These are phyloP conservation scores for Pistacia integerrima DNA, from an alignment of 345 rosid species.

Conservation along the genomic window DNA sequence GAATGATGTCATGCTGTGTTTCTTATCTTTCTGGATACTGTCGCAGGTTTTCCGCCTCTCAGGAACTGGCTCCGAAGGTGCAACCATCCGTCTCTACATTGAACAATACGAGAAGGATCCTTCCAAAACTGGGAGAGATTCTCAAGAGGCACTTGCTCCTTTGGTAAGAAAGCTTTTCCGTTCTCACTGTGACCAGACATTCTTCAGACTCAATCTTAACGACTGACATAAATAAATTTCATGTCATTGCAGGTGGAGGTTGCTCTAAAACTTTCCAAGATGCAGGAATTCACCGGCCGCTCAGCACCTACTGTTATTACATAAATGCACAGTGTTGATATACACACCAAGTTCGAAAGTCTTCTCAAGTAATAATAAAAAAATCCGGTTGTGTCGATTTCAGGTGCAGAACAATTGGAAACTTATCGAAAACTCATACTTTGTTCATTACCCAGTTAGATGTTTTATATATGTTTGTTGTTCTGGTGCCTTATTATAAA, in stretches of 20 bases:
- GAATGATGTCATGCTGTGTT: not conserved
- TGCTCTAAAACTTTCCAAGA: slow-evolving; percentile 90
- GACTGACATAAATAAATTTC: slow-evolving; percentile 17
- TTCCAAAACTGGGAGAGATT: slow-evolving; percentile 83
- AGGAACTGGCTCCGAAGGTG: slow-evolving; percentile 99
- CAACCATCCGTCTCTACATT: slow-evolving; percentile 92
- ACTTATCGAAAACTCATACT: slow-evolving; percentile 1
- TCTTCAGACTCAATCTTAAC: not conserved
- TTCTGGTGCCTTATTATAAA: not conserved
- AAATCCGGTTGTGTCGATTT: slow-evolving; percentile 3
- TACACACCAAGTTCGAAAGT: not conserved
- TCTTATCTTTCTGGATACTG: not conserved
- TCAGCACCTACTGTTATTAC: slow-evolving; percentile 95
- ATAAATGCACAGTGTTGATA: slow-evolving; percentile 27
- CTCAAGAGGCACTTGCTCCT: slow-evolving; percentile 89
- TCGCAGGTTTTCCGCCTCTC: slow-evolving; percentile 93
- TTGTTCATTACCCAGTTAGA: not conserved
- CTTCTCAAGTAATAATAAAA: not conserved
- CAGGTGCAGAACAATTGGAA: not conserved
- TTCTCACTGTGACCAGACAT: not conserved
- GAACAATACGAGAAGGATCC: slow-evolving; percentile 98
- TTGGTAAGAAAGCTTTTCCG: slow-evolving; percentile 52
- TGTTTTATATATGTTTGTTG: slow-evolving; percentile 3
- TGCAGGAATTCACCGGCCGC: slow-evolving; percentile 92
- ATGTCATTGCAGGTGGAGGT: slow-evolving; percentile 68